These are phyloP conservation scores for Daldinia grandis DNA, from an alignment of 495 filamentous ascomycete species.

Conservation along the genomic window DNA sequence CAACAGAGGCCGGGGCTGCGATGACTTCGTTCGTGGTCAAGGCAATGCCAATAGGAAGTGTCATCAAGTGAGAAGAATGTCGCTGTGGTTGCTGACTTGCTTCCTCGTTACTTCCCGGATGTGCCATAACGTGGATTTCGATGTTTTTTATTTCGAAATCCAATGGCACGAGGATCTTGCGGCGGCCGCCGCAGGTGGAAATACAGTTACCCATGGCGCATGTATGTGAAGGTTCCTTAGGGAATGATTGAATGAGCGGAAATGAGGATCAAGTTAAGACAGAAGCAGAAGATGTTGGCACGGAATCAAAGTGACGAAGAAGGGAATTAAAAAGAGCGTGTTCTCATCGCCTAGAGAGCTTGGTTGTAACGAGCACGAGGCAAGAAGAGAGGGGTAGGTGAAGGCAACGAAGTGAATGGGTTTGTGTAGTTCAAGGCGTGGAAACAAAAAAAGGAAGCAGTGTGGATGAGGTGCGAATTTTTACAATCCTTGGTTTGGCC, in stretches of 20 bases:
- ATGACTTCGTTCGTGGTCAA: background rate
- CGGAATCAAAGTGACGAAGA: background rate
- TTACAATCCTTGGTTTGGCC: background rate
- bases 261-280: background rate
- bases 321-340: background rate
- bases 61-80: background rate
- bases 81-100: background rate
- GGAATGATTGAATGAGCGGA: background rate
- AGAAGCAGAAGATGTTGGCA: background rate
- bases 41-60: background rate
- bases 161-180: background rate
- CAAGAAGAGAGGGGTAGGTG: background rate
- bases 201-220: conserved; percentile 21
- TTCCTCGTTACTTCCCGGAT: background rate
- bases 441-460: background rate
- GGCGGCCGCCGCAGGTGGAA: background rate
- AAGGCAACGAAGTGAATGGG: background rate
- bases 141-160: too few species aligned
- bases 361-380: background rate
- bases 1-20: background rate
- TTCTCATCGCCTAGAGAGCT: background rate
- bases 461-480: background rate
- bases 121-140: background rate
- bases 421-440: background rate
- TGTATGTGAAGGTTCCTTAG: background rate